Base-by-base conservation (phyloP, 495 filamentous ascomycete species). In the Sordaria brevicollis region DNA sequence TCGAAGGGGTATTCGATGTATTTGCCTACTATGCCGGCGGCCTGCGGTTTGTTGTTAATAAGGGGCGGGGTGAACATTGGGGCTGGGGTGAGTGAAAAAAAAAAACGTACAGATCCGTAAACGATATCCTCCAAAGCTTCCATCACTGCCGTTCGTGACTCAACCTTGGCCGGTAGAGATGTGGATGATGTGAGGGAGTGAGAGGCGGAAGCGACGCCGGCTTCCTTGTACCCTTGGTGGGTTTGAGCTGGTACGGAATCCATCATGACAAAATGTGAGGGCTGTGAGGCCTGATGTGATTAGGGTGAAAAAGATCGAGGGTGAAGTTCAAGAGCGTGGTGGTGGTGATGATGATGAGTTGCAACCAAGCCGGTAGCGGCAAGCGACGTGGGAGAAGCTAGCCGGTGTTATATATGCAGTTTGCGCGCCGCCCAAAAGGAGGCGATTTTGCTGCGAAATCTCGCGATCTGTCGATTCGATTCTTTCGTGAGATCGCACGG, bases 1-100 rank as follows among this genome's bases (percentile, higher is more conserved):
- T 99, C 96, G 79, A 98, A 98, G 35, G 96, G 96, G 78, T 96
- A 99, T 76, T 99, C 96, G 75, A 99, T 92, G 72, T 92, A 88
- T 83, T 99, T 99, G 71, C 95, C 96, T 29, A 91, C 91, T 69
- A 95, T 89, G 70, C 96, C 96, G 43, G 94, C 94, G 31, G 88
- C 79, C 92, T 93, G 73, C 2, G n/a, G 29, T 68, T 35, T 65
- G 39, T 57, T 39, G 71, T 79, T 75, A 75, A 68, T 36, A 43
- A n/a, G 13, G 8, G 37, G 68, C 68, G 35, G 69, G 54, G 21
- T 71, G 66, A 34, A 17, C 17, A 9, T 49, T 11, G 21, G 29
- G 57, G 35, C 37, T 65, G 21, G 35, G 37, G 67, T 36, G 65
- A 68, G 65, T 57, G 68, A 62, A 29, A n/a, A n/a, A n/a, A n/a